Evolutionary conservation across 805 yeast species (phyloP).

Genomic region (Myxozyma vanderwaltii): DNA sequence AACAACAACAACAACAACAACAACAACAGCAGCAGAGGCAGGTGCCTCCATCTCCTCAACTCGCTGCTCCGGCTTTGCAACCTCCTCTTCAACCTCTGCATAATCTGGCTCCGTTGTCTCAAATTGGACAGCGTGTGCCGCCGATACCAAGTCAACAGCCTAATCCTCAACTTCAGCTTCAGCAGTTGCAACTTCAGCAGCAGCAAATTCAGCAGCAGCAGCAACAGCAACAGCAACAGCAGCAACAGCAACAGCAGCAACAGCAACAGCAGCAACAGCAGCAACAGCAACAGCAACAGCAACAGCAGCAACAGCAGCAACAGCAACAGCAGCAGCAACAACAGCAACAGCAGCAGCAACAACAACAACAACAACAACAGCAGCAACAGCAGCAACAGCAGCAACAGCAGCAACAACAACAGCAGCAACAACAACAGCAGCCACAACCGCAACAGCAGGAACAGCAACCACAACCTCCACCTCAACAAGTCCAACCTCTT

Average conservation of each 20-base stretch:
- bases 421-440: conserved; percentile 4
- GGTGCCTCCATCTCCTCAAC: conserved; percentile 1
- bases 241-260: conserved; percentile 1
- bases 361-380: conserved; percentile 1
- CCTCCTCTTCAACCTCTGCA: conserved; percentile 11
- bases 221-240: conserved; percentile 5
- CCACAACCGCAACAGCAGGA: not conserved
- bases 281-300: conserved; percentile 6
- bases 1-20: conserved; percentile 12
- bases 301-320: conserved; percentile 7
- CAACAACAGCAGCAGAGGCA: conserved; percentile 9
- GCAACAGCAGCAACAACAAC: conserved; percentile 7
- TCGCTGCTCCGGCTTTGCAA: conserved; percentile 7
- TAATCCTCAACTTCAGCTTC: conserved; percentile 7
- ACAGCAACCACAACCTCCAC: not conserved
- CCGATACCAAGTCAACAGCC: conserved; percentile 7
- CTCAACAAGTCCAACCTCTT: not conserved
- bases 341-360: not conserved
- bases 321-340: conserved; percentile 9
- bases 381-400: not conserved
- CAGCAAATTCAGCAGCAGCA: conserved; percentile 1
- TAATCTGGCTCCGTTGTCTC: conserved; percentile 7
- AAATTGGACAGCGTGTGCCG: conserved; percentile 4
- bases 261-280: conserved; percentile 5
- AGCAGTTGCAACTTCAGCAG: conserved; percentile 14